Percentiles rank a stretch among this genome's conserved stretches.
Conservation (phyloP, 495 filamentous ascomycete genomes). For the Cairneyella variabilis region DNA sequence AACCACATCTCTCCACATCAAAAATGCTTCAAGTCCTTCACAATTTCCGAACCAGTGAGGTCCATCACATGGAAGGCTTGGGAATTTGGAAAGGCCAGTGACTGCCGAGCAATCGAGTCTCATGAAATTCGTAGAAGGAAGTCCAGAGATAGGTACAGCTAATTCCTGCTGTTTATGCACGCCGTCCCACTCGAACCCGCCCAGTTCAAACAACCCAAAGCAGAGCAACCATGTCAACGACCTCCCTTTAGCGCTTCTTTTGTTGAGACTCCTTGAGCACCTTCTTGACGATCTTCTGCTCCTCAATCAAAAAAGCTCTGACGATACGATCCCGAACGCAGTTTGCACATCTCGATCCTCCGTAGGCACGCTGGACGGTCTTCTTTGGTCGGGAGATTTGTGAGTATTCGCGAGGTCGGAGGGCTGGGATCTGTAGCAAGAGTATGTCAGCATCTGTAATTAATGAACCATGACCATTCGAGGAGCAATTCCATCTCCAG, state of each 20-base stretch:
- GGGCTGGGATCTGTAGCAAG: conserved; percentile 75
- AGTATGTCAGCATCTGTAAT: conserved; percentile 18
- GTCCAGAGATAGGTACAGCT: conserved; percentile 26
- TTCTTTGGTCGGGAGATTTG: conserved; percentile 96
- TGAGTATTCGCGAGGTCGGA: conserved; percentile 95
- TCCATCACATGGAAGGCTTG: too few relatives aligned
- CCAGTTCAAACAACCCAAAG: conserved; percentile 26
- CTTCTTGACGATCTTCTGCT: conserved; percentile 99
- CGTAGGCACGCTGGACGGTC: conserved; percentile 97
- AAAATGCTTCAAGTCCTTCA: too few relatives aligned
- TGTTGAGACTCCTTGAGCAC: conserved; percentile 91
- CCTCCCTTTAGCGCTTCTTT: conserved; percentile 54
- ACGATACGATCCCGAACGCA: conserved; percentile 98
- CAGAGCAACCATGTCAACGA: conserved; percentile 20
- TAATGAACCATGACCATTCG: not conserved
- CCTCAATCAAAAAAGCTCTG: conserved; percentile 97
- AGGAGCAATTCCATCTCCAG: too few relatives aligned
- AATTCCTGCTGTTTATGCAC: conserved; percentile 27
- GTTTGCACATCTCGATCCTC: conserved; percentile 95
- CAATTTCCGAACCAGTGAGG: too few relatives aligned
- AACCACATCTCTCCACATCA: too few relatives aligned
- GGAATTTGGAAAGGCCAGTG: too few relatives aligned
- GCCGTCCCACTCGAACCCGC: too few relatives aligned
- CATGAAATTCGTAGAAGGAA: conserved; percentile 21
- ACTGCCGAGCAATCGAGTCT: conserved; percentile 13